Conservation (phyloP, 2,329 filamentous ascomycete genomes). For the Zopfia rhizophila region DNA sequence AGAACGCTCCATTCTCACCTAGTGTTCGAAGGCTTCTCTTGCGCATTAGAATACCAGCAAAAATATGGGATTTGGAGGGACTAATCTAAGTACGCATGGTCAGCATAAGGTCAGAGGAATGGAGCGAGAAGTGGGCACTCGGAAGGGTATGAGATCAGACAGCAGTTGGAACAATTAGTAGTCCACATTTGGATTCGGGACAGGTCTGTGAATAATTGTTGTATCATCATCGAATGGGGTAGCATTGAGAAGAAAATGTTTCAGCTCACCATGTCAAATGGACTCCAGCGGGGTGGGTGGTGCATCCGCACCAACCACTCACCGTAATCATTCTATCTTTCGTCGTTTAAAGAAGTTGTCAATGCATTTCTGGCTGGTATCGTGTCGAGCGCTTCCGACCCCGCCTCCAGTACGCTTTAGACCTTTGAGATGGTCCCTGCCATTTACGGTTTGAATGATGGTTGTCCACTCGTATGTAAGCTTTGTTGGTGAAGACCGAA, state of each 20-base stretch:
- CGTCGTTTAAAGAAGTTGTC: slow-evolving; percentile 79
- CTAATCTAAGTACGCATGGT: too few relatives aligned
- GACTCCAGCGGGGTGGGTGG: not conserved
- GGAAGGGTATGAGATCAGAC: slow-evolving; percentile 67
- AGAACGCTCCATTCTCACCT: too few relatives aligned
- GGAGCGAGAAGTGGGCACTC: too few relatives aligned
- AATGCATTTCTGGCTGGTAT: slow-evolving; percentile 79
- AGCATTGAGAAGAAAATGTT: slow-evolving; percentile 17
- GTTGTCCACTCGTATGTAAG: slow-evolving; percentile 56
- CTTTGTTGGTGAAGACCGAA: slow-evolving; percentile 2
- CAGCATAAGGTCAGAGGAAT: too few relatives aligned
- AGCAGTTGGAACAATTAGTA: slow-evolving; percentile 80
- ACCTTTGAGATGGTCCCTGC: slow-evolving; percentile 74
- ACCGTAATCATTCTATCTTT: slow-evolving; percentile 50
- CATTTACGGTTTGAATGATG: slow-evolving; percentile 72
- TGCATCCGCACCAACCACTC: not conserved
- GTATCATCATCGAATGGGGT: slow-evolving; percentile 62
- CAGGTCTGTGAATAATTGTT: slow-evolving; percentile 82
- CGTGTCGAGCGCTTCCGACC: slow-evolving; percentile 80
- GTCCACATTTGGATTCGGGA: slow-evolving; percentile 80
- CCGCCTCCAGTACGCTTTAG: slow-evolving; percentile 84
- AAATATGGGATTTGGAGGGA: too few relatives aligned
- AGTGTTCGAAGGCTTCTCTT: too few relatives aligned
- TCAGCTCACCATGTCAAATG: slow-evolving; percentile 34
- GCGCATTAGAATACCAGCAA: too few relatives aligned